Evolutionary conservation across 371 early-diverging fungal genomes (phyloP), one percentile per base, ranked within the genome.

Genomic region (Batkoa obscura): DNA sequence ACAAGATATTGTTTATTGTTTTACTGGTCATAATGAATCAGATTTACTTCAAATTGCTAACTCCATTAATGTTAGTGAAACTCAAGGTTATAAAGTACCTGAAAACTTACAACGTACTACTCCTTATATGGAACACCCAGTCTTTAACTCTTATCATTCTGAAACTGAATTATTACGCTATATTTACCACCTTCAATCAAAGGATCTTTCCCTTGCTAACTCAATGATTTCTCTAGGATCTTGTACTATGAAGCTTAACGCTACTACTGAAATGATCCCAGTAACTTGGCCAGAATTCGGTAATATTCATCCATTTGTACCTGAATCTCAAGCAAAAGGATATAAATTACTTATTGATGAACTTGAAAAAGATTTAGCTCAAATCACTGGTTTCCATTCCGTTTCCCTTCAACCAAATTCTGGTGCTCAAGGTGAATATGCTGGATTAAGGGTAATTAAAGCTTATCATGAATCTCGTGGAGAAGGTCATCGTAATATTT

Each of bases 211-310:
- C 13, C 73, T 96, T 54, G 86, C 84, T 48, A 84, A 96, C 68
- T 88, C 95, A 55, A 96, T 96, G 97, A 96, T 96, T 59, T 90
- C 97, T 54, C 76, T 96, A 36, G 97, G 97, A 35, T 88, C 88
- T 50, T 96, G 97, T 74, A 96, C 97, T 53, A 96, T 96, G 97
- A 94, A 96, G 79, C 77, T 96, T 43, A 96, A 96, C 62, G 92
- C 94, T 55, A 93, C 95, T 34, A 84, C 91, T 31, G 94, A 94
- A 70, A 92, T 96, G 90, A 88, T 94, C 60, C 94, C 97, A 10
- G 80, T 96, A 47, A 93, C 97, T 35, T 91, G 91, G 90, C 91
- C 94, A 37, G 94, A 93, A 64, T 90, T 94, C 62, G 75, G 78
- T 64, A 79, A 82, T 67, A 81, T 96, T 55, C 97, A 96, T 70